A percentile compares a stretch with the other conserved stretches of the same genome.
Conservation (phyloP, 2,329 filamentous ascomycete species). For the Xylaria arbuscula region DNA sequence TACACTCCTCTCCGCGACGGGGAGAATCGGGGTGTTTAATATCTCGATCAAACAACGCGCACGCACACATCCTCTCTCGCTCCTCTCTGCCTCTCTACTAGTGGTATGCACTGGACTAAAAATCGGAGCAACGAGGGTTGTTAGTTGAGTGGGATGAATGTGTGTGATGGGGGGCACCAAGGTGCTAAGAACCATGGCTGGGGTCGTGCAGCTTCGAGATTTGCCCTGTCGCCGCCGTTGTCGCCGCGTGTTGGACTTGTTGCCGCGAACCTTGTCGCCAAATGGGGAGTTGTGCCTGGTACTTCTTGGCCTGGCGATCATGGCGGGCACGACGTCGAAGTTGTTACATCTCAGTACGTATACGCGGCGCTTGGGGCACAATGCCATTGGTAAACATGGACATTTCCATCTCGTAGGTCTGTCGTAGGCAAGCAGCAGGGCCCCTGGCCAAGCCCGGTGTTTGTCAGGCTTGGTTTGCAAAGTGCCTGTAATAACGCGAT, state of each 20-base stretch:
- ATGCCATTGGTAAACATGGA: conserved; percentile 24
- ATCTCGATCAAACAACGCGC: conserved; percentile 20
- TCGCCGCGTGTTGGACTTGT: conserved; percentile 19
- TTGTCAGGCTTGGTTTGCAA: conserved; percentile 26
- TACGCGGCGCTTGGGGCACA: conserved; percentile 28
- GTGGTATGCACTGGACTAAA: neutral
- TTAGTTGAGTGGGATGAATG: conserved; percentile 32
- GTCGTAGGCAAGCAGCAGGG: conserved; percentile 8
- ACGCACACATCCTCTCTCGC: conserved; percentile 2
- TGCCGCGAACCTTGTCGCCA: conserved; percentile 22
- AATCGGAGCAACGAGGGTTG: conserved; percentile 20
- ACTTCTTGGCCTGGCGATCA: conserved; percentile 33
- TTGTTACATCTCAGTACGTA: conserved; percentile 17
- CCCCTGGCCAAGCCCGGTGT: conserved; percentile 27
- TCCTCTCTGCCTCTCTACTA: conserved; percentile 7
- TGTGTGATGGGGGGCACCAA: conserved; percentile 34
- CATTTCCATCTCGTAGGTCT: conserved; percentile 19
- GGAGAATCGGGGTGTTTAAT: conserved; percentile 35
- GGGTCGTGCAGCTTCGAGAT: conserved; percentile 30
- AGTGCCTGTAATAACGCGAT: conserved; percentile 25
- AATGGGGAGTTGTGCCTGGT: conserved; percentile 29
- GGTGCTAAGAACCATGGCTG: conserved; percentile 29
- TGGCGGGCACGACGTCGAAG: conserved; percentile 21
- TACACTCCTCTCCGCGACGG: conserved; percentile 13
- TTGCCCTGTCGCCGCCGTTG: conserved; percentile 29